phyloP scores from a whole-genome alignment of 352 stramenopile species.

The Saprolegnia parasitica region DNA sequence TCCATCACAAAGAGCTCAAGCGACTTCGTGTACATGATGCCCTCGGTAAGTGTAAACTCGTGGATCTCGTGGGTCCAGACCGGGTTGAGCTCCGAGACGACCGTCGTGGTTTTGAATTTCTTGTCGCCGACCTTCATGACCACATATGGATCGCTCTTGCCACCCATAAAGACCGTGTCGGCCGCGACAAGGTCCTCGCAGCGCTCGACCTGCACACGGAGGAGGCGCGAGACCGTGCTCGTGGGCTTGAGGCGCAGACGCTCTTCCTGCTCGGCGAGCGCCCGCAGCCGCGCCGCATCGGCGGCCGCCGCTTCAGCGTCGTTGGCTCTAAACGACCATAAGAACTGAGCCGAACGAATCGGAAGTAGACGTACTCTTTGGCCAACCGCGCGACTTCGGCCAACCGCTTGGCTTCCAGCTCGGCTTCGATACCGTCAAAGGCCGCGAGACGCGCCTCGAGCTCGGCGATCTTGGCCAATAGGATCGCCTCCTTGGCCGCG shows the following conservation, averaged over 20 bases:
- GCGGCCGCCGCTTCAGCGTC: slow-evolving; percentile 22
- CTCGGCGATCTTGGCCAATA: background rate
- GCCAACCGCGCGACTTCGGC: slow-evolving; percentile 19
- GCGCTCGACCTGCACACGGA: slow-evolving; percentile 22
- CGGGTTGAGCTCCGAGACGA: slow-evolving; percentile 54
- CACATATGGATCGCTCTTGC: slow-evolving; percentile 83
- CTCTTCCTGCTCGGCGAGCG: slow-evolving; percentile 25
- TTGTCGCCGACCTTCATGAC: slow-evolving; percentile 61
- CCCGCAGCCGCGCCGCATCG: slow-evolving; percentile 22
- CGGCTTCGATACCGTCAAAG: slow-evolving; percentile 13
- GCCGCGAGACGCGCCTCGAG: background rate
- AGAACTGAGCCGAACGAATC: too few relatives aligned
- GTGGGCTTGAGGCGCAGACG: slow-evolving; percentile 24
- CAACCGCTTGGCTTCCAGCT: slow-evolving; percentile 9
- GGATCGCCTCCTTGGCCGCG: background rate
- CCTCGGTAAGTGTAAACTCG: slow-evolving; percentile 28
- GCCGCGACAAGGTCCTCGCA: slow-evolving; percentile 53
- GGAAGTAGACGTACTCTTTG: slow-evolving; percentile 26
- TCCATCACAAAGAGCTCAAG: slow-evolving; percentile 24
- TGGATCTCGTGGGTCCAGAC: slow-evolving; percentile 46
- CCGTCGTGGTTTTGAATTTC: slow-evolving; percentile 64
- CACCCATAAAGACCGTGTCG: slow-evolving; percentile 51
- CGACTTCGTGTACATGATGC: slow-evolving; percentile 26
- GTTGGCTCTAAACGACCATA: background rate
- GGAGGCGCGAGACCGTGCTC: slow-evolving; percentile 15